Base-by-base conservation (phyloP, 768 basidiomycete genomes). In the Naganishia vaughanmartiniae region DNA sequence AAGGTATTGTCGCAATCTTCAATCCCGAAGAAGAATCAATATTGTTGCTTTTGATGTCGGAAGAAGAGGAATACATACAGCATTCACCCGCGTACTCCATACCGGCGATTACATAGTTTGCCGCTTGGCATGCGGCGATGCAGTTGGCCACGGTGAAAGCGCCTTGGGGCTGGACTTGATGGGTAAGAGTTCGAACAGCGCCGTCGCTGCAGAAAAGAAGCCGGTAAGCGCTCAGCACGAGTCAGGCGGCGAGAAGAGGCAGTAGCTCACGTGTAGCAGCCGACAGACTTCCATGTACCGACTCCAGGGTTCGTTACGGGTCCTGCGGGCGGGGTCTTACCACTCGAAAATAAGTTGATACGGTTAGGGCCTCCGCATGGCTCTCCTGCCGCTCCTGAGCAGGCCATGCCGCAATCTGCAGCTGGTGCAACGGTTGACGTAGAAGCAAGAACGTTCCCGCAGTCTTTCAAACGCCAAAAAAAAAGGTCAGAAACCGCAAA, bases 281-380 rank as follows among this genome's bases (percentile, higher is more conserved):
- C 90, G 34, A 90, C 84, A 0, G 87, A 88, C 7, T 81, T 77
- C 89, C 90, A 91, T 33, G 85, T 82, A 4, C 88, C 89, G 34
- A 88, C 84, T 57, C 78, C 85, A 4, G 84, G 82, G 0, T 85
- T 84, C 28, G 85, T 86, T 21, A 81, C 72, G 0, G 90, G 89
- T 17, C 85, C 79, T 0, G 86, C 73, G 17, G 89, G 86, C 31
- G 89, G 87, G 15, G 82, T 67, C 34, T 79, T 79, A 21, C 89
- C 54, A 21, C 19, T 55, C 6, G 30, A 90, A 4, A 90, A 77
- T 74, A 63, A n/a, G 34, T 87, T 87, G 17, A 90, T 83, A 31
- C 84, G 85, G 76, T 83, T 79, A 0, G 85, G 86, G 1, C 86
- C 87, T 57, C 89, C 89, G 75, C 89, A 90, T 3, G 78, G 77